Evolutionary conservation across 192 early-diverging fungal species (phyloP).

Genomic region (Coemansia javaensis): DNA sequence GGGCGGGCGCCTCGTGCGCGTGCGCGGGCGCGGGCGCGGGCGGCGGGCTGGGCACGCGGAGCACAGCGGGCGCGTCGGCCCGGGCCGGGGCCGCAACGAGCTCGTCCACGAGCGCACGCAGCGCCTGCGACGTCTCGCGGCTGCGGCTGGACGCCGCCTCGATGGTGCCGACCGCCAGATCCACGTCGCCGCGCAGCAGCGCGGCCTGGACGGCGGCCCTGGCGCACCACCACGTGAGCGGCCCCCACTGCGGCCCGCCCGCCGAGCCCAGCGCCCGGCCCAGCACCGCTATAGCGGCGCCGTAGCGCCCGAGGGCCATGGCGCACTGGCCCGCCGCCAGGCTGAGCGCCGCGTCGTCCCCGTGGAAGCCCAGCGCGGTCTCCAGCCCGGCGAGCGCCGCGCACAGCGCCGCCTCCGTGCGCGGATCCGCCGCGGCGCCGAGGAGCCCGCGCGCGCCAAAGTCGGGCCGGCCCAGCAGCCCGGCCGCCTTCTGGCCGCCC

Average conservation of each 20-base stretch:
- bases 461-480: background rate
- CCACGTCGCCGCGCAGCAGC: slow-evolving; percentile 29
- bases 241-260: slow-evolving; percentile 5
- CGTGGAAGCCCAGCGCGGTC: slow-evolving; percentile 13
- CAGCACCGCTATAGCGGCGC: slow-evolving; percentile 23
- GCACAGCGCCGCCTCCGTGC: background rate
- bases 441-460: background rate
- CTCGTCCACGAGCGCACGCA: slow-evolving; percentile 1
- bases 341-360: slow-evolving; percentile 5
- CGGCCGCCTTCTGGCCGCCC: background rate
- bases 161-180: slow-evolving; percentile 8
- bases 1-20: background rate
- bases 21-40: background rate
- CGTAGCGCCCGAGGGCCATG: slow-evolving; percentile 20
- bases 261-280: background rate
- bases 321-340: slow-evolving; percentile 33
- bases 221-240: slow-evolving; percentile 36
- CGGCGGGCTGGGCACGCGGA: background rate
- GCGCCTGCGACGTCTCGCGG: slow-evolving; percentile 1
- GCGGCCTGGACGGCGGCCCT: slow-evolving; percentile 19
- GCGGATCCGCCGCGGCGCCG: background rate
- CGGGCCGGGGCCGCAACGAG: background rate
- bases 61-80: background rate
- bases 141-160: background rate
- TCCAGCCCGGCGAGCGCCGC: slow-evolving; percentile 8